These are phyloP conservation scores for Hanseniaspora vineae DNA, from an alignment of 805 yeast genomes.

Conservation along the genomic window DNA sequence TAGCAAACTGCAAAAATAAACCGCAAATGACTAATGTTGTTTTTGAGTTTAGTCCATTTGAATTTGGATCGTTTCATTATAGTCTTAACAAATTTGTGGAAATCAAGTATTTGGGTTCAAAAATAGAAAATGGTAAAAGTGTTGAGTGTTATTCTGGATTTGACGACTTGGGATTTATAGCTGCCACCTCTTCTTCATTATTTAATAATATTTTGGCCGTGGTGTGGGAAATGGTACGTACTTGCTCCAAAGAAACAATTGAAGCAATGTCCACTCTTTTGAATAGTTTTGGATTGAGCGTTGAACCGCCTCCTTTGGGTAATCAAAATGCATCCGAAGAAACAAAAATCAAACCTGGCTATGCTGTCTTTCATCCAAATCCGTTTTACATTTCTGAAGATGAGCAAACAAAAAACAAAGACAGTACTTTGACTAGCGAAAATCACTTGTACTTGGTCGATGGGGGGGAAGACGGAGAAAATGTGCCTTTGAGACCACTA, in stretches of 20 bases:
- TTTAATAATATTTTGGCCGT: slow-evolving; percentile 36
- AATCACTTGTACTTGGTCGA: slow-evolving; percentile 45
- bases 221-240: slow-evolving; percentile 6
- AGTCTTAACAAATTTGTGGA: slow-evolving; percentile 53
- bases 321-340: background rate
- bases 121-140: slow-evolving; percentile 29
- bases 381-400: slow-evolving; percentile 39
- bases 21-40: slow-evolving; percentile 59
- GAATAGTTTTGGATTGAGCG: background rate
- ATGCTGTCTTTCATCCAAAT: slow-evolving; percentile 59
- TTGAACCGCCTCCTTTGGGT: background rate
- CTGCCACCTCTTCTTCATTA: slow-evolving; percentile 74
- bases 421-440: slow-evolving; percentile 8
- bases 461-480: slow-evolving; percentile 63
- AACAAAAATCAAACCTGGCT: slow-evolving; percentile 26
- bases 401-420: too few relatives aligned
- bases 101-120: slow-evolving; percentile 58
- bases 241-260: slow-evolving; percentile 26
- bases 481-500: slow-evolving; percentile 50
- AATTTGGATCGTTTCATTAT: slow-evolving; percentile 85
- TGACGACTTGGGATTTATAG: slow-evolving; percentile 69
- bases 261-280: background rate
- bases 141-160: slow-evolving; percentile 55
- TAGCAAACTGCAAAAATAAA: slow-evolving; percentile 55
- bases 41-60: slow-evolving; percentile 52